Evolutionary conservation across 129 eudicot species (phyloP).

Genomic region (Mikania micrantha): DNA sequence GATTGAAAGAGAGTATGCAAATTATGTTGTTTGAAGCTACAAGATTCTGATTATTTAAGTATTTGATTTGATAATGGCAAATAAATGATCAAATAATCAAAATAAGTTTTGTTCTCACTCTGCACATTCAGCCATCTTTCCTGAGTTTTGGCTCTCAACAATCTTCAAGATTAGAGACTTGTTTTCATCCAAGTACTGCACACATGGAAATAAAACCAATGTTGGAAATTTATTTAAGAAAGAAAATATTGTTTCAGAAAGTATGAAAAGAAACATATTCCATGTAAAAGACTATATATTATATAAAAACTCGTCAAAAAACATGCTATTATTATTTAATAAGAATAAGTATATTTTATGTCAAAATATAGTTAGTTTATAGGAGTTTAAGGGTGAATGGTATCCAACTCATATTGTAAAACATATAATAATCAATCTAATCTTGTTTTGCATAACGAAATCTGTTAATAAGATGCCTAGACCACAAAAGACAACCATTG

Average conservation of each 20-base stretch:
- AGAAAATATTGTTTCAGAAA: background rate
- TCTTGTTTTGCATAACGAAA: slow-evolving; percentile 24
- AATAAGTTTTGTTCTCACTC: slow-evolving; percentile 44
- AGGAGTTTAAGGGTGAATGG: background rate
- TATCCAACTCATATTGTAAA: slow-evolving; percentile 9
- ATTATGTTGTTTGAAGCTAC: too few relatives aligned
- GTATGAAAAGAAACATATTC: background rate
- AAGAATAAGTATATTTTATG: background rate
- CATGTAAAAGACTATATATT: background rate
- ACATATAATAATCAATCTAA: slow-evolving; percentile 22
- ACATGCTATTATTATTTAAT: background rate
- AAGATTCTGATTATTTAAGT: too few relatives aligned
- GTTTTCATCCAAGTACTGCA: slow-evolving; percentile 96
- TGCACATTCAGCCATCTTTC: slow-evolving; percentile 95
- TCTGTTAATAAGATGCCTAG: slow-evolving; percentile 30
- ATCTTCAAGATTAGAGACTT: slow-evolving; percentile 91
- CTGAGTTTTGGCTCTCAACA: slow-evolving; percentile 94
- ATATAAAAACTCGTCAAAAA: background rate
- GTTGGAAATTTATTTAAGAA: background rate
- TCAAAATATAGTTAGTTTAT: background rate
- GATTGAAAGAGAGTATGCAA: too few relatives aligned
- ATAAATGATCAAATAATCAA: too few relatives aligned
- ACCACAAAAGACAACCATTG: slow-evolving; percentile 33
- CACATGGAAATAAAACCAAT: slow-evolving; percentile 1
- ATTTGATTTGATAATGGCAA: too few relatives aligned